phyloP scores from a whole-genome alignment of 331 rosid genomes.

The Prunus yedoensis region DNA sequence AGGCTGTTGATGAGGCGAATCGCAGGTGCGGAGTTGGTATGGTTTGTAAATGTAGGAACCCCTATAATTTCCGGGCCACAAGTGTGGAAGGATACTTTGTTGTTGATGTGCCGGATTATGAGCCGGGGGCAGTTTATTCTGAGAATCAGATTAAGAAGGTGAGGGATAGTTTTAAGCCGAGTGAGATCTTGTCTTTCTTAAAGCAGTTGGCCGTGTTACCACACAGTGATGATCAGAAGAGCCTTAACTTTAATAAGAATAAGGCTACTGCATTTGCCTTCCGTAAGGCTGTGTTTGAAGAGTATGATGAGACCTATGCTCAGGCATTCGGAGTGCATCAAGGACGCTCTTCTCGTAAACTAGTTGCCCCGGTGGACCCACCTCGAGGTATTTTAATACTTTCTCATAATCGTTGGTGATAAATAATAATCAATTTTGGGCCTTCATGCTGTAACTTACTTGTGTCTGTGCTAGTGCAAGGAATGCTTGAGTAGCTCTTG shows the following conservation, averaged over 20 bases:
- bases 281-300: slow-evolving; percentile 74
- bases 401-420: slow-evolving; percentile 10
- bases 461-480: not conserved
- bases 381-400: slow-evolving; percentile 54
- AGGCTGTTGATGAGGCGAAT: slow-evolving; percentile 83
- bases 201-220: slow-evolving; percentile 75
- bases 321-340: slow-evolving; percentile 83
- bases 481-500: not conserved
- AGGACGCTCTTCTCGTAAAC: slow-evolving; percentile 46
- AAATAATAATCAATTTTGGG: not conserved
- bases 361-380: not conserved
- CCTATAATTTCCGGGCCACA: slow-evolving; percentile 49
- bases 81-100: slow-evolving; percentile 59
- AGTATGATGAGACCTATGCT: slow-evolving; percentile 90
- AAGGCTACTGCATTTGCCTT: slow-evolving; percentile 61
- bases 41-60: slow-evolving; percentile 71
- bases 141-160: slow-evolving; percentile 56
- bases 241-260: slow-evolving; percentile 51
- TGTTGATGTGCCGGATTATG: slow-evolving; percentile 82
- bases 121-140: slow-evolving; percentile 75
- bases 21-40: slow-evolving; percentile 73
- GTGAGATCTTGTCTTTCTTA: slow-evolving; percentile 58
- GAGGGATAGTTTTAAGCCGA: slow-evolving; percentile 55
- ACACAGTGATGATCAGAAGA: slow-evolving; percentile 34
- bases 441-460: not conserved